Conservation (phyloP, 2,329 filamentous ascomycete species). For the Monosporascus sp. region DNA sequence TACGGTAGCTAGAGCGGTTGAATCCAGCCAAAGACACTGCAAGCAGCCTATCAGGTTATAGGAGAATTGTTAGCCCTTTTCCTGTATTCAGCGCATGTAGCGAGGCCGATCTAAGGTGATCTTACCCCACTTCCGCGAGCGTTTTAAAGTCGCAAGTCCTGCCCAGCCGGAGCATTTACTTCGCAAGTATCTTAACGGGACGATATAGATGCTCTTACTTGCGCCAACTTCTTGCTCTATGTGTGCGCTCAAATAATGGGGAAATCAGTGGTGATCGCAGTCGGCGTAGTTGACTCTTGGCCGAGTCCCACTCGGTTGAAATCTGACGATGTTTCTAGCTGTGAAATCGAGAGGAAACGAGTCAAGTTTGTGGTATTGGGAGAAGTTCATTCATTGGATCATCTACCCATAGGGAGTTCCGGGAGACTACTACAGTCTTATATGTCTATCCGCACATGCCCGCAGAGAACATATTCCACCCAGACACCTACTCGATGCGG, state of each 20-base stretch:
- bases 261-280: neutral
- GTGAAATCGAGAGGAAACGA: neutral
- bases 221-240: no score
- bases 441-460: neutral
- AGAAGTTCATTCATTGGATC: neutral
- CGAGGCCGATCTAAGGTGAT: neutral
- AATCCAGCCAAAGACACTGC: neutral
- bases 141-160: neutral
- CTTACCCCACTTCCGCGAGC: neutral
- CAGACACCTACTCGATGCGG: neutral
- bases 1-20: no score
- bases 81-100: neutral
- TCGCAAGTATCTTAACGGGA: neutral
- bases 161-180: neutral
- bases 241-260: no score
- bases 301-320: neutral
- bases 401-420: neutral
- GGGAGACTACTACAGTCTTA: neutral
- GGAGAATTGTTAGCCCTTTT: neutral
- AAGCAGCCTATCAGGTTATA: neutral
- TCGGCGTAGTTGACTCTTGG: neutral
- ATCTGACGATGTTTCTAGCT: neutral
- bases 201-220: no score
- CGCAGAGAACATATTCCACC: neutral
- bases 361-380: neutral